A percentile compares a stretch with the other conserved stretches of the same genome.
Conservation (phyloP, 305 asterid genomes). For the Solanum hybrid region DNA sequence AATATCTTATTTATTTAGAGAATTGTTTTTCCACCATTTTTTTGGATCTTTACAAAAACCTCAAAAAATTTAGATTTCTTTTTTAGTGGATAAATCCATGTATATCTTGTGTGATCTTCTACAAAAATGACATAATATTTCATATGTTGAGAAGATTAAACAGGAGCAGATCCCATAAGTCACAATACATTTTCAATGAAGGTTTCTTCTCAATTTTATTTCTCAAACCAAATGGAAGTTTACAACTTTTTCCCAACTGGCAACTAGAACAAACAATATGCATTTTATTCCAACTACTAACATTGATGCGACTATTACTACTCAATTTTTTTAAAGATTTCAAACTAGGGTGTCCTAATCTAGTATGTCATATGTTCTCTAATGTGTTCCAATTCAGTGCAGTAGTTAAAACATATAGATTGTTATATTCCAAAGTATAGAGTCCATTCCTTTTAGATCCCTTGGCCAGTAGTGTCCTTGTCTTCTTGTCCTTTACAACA, state of each 20-base stretch:
- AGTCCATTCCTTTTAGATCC: not conserved
- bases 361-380: not conserved
- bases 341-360: not conserved
- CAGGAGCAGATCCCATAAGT: not conserved
- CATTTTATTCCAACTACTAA: not conserved
- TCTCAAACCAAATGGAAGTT: not conserved
- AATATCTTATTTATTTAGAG: not conserved
- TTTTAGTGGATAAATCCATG: not conserved
- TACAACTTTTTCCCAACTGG: not conserved
- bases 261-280: not conserved
- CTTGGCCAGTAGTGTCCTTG: not conserved
- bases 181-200: not conserved
- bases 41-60: not conserved
- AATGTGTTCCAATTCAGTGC: not conserved
- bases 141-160: not conserved
- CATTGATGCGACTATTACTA: not conserved
- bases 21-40: not conserved
- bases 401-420: not conserved
- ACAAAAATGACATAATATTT: too few species aligned
- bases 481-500: not conserved
- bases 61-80: not conserved
- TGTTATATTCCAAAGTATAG: not conserved
- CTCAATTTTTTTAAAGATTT: not conserved
- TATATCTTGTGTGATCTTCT: not conserved
- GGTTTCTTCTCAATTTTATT: not conserved